These are phyloP conservation scores for Paecilomyces sp. DNA, from an alignment of 2,329 filamentous ascomycete genomes.

Conservation along the genomic window DNA sequence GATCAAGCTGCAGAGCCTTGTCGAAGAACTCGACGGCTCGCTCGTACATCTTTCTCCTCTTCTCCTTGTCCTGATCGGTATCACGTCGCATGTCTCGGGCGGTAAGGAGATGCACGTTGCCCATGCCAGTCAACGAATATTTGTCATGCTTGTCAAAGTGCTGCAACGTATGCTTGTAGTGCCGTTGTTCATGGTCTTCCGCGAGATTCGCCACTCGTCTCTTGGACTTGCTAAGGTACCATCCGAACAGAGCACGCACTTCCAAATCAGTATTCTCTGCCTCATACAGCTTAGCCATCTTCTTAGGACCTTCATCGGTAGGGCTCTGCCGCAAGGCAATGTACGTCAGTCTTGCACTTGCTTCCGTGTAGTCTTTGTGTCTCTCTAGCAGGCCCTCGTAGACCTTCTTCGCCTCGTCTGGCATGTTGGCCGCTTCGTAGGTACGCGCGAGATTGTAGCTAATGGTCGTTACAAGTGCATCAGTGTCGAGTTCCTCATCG, in stretches of 20 bases:
- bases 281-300: constrained; percentile 77
- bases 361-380: constrained; percentile 89
- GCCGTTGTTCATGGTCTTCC: constrained; percentile 85
- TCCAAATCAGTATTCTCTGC: constrained; percentile 80
- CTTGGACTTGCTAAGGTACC: constrained; percentile 86
- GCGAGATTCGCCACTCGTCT: constrained; percentile 73
- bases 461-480: constrained; percentile 89
- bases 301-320: constrained; percentile 77
- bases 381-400: constrained; percentile 80
- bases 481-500: constrained; percentile 71
- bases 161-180: constrained; percentile 94
- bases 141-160: constrained; percentile 94
- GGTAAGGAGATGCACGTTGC: constrained; percentile 80
- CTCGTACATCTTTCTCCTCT: constrained; percentile 76
- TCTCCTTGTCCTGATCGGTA: constrained; percentile 83
- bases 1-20: constrained; percentile 90
- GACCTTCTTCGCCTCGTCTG: constrained; percentile 76
- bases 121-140: constrained; percentile 96
- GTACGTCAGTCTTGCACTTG: constrained; percentile 79
- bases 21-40: constrained; percentile 98
- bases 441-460: constrained; percentile 93
- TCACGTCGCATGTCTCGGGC: constrained; percentile 93
- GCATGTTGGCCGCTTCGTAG: constrained; percentile 76
- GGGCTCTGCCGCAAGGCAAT: constrained; percentile 77
- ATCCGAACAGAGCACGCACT: constrained; percentile 86